Percentiles rank a stretch among this genome's conserved stretches.
Conservation (phyloP, 2,329 filamentous ascomycete species). For the Xenosphaeropsis pyriputrescens region DNA sequence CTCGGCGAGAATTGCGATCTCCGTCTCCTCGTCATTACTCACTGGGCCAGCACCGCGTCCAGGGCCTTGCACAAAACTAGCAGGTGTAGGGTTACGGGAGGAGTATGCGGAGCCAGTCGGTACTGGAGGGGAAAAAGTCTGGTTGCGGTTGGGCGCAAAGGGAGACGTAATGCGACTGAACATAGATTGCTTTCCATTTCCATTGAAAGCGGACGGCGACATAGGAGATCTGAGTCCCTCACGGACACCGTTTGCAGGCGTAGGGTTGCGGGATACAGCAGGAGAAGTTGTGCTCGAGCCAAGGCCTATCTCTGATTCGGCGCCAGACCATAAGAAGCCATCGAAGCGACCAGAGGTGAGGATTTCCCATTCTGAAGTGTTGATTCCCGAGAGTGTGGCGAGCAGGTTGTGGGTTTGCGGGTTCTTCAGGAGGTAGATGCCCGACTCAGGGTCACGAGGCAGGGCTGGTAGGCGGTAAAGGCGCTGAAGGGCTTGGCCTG, state of each 20-base stretch:
- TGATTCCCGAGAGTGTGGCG: constrained; percentile 76
- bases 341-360: constrained; percentile 88
- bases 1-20: constrained; percentile 79
- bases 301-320: constrained; percentile 37
- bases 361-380: constrained; percentile 91
- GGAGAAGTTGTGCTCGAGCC: constrained; percentile 21
- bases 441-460: constrained; percentile 75
- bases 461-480: constrained; percentile 61
- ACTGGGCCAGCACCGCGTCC: constrained; percentile 30
- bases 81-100: constrained; percentile 40
- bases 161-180: constrained; percentile 15
- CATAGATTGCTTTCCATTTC: constrained; percentile 4
- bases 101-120: constrained; percentile 7
- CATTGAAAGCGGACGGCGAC: constrained; percentile 7
- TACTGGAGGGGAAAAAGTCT: constrained; percentile 15
- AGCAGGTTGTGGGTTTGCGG: constrained; percentile 72
- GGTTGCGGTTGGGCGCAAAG: constrained; percentile 12
- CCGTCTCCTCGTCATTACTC: constrained; percentile 84
- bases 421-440: constrained; percentile 76
- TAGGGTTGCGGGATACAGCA: constrained; percentile 33
- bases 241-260: constrained; percentile 32
- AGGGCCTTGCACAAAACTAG: constrained; percentile 31
- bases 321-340: constrained; percentile 88
- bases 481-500: constrained; percentile 66
- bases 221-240: constrained; percentile 15